phyloP scores from a whole-genome alignment of 2,329 filamentous ascomycete species.

The Stagonosporopsis rhizophila region DNA sequence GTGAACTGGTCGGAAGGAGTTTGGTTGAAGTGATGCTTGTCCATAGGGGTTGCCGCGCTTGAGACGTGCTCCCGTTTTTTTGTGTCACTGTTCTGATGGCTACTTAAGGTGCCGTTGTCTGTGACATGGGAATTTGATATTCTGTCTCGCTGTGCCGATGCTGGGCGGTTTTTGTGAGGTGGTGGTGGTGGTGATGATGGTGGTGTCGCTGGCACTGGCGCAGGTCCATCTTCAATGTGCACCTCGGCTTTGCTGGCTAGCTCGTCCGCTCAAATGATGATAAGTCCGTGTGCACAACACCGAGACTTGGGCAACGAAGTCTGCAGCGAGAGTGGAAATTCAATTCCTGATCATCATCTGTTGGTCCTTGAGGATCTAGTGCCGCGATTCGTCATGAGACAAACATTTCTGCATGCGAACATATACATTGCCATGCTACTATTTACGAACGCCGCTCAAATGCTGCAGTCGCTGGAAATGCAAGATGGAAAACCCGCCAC shows the following conservation, averaged over 20 bases:
- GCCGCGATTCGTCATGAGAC: not conserved
- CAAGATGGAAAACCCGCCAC: not conserved
- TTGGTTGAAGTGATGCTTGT: too few relatives aligned
- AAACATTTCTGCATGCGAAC: not conserved
- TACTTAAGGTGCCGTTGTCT: not conserved
- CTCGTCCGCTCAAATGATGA: not conserved
- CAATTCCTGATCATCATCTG: not conserved
- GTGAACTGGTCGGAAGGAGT: too few relatives aligned
- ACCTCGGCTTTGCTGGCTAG: not conserved
- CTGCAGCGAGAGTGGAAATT: not conserved
- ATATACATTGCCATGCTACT: not conserved
- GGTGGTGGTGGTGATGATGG: not conserved
- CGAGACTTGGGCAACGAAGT: not conserved
- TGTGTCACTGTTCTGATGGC: not conserved
- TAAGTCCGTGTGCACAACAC: not conserved
- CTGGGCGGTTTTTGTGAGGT: not conserved
- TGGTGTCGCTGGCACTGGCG: too few relatives aligned
- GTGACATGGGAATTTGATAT: not conserved
- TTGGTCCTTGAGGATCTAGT: too few relatives aligned
- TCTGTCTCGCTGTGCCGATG: not conserved
- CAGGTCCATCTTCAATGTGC: not conserved
- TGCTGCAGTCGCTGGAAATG: constrained; percentile 6
- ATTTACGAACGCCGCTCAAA: not conserved
- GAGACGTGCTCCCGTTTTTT: not conserved
- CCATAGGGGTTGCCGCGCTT: too few relatives aligned